Conservation (phyloP, 2,329 filamentous ascomycete species). For the Calonectria pseudoreteaudii region DNA sequence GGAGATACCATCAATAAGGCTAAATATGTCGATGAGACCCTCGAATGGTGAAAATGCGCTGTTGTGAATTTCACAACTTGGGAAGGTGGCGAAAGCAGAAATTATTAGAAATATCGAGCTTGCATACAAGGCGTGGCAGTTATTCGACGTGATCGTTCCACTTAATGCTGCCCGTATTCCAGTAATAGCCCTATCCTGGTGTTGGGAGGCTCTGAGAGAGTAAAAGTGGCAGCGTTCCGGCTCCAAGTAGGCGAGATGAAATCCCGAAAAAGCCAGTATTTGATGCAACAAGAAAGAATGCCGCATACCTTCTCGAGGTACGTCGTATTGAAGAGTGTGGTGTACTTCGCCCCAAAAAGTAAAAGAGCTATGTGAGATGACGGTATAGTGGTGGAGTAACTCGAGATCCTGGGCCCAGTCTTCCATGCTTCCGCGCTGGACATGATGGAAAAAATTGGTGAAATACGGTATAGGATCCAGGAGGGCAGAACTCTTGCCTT, state of each 20-base stretch:
- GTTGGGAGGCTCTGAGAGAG: slow-evolving; percentile 24
- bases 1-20: slow-evolving; percentile 18
- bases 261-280: slow-evolving; percentile 25
- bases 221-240: slow-evolving; percentile 19
- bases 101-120: slow-evolving; percentile 28
- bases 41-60: slow-evolving; percentile 1
- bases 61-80: slow-evolving; percentile 21
- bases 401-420: slow-evolving; percentile 16
- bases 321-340: slow-evolving; percentile 13
- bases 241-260: slow-evolving; percentile 19
- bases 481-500: neutral
- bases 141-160: neutral
- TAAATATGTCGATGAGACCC: slow-evolving; percentile 23
- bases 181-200: slow-evolving; percentile 22
- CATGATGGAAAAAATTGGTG: slow-evolving; percentile 11
- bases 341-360: slow-evolving; percentile 13
- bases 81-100: slow-evolving; percentile 20
- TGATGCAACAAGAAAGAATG: slow-evolving; percentile 24
- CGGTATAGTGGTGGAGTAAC: slow-evolving; percentile 29
- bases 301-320: slow-evolving; percentile 10
- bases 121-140: slow-evolving; percentile 26
- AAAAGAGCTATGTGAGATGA: slow-evolving; percentile 16
- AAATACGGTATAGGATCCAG: slow-evolving; percentile 17
- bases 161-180: slow-evolving; percentile 14
- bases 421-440: neutral